phyloP scores from a whole-genome alignment of 306 rosid species.

The Amphicarpaea edgeworthii region DNA sequence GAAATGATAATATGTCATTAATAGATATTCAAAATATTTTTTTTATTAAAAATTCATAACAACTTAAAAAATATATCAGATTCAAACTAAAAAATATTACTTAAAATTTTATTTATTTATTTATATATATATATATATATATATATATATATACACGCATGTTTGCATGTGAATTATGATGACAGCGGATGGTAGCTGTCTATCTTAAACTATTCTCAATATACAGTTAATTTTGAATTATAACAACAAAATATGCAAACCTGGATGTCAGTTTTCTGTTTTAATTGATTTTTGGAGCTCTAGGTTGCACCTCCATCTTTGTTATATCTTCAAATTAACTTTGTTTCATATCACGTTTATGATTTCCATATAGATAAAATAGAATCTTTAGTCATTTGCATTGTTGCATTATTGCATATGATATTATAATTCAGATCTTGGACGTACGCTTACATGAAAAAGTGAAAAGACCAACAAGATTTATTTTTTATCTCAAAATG shows the following conservation, averaged over 20 bases:
- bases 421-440: not conserved
- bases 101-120: too few relatives aligned
- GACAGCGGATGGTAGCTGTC: slow-evolving; percentile 8
- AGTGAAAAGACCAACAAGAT: too few relatives aligned
- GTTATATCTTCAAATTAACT: not conserved
- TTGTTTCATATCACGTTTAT: slow-evolving; percentile 15
- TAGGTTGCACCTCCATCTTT: slow-evolving; percentile 9
- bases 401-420: slow-evolving; percentile 5
- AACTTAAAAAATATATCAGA: too few relatives aligned
- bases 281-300: slow-evolving; percentile 33
- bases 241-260: slow-evolving; percentile 18
- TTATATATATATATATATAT: too few relatives aligned
- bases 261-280: slow-evolving; percentile 35
- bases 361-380: not conserved
- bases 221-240: not conserved
- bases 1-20: too few relatives aligned
- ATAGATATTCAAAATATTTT: too few relatives aligned
- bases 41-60: too few relatives aligned
- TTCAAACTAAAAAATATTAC: too few relatives aligned
- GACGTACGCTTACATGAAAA: too few relatives aligned
- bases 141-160: too few relatives aligned
- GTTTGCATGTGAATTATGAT: slow-evolving; percentile 37
- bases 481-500: too few relatives aligned
- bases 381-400: slow-evolving; percentile 17
- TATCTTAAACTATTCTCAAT: slow-evolving; percentile 8